phyloP scores from a whole-genome alignment of 768 basidiomycete species.

The Rhizopogon vesiculosus region DNA sequence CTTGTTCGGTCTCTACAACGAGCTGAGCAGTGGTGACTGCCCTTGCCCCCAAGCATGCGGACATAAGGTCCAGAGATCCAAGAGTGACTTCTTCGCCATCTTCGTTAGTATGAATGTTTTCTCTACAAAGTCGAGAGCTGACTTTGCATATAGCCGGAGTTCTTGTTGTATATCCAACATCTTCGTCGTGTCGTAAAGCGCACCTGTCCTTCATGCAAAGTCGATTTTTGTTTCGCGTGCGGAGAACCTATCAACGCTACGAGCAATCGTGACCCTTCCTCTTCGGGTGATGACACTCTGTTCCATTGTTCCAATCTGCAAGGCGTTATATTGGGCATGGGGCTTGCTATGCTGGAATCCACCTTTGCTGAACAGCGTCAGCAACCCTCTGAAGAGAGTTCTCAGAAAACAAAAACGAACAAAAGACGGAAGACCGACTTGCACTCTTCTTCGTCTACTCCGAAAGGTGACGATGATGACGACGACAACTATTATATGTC shows the following conservation, averaged over 20 bases:
- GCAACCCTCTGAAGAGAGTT: slow-evolving; percentile 24
- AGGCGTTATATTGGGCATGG: slow-evolving; percentile 88
- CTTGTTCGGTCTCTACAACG: slow-evolving; percentile 79
- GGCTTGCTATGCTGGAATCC: slow-evolving; percentile 81
- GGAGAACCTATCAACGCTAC: slow-evolving; percentile 55
- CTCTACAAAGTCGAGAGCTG: not conserved
- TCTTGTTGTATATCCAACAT: slow-evolving; percentile 63
- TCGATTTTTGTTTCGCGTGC: slow-evolving; percentile 70
- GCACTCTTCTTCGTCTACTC: slow-evolving; percentile 12
- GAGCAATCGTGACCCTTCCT: slow-evolving; percentile 37
- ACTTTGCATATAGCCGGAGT: slow-evolving; percentile 54
- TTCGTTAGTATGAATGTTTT: slow-evolving; percentile 52
- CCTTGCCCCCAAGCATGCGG: slow-evolving; percentile 78
- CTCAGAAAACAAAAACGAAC: slow-evolving; percentile 25
- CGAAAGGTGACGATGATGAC: slow-evolving; percentile 46
- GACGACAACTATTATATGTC: slow-evolving; percentile 44
- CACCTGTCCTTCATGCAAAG: slow-evolving; percentile 58
- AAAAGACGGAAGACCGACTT: slow-evolving; percentile 38
- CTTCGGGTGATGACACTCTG: slow-evolving; percentile 49
- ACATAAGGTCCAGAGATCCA: slow-evolving; percentile 50
- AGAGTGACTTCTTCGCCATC: slow-evolving; percentile 78
- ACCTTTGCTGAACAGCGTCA: slow-evolving; percentile 55
- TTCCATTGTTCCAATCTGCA: slow-evolving; percentile 91
- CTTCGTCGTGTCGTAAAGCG: slow-evolving; percentile 53
- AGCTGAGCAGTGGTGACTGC: slow-evolving; percentile 59